Conservation (phyloP, 306 rosid species). For the Alnus rubra region DNA sequence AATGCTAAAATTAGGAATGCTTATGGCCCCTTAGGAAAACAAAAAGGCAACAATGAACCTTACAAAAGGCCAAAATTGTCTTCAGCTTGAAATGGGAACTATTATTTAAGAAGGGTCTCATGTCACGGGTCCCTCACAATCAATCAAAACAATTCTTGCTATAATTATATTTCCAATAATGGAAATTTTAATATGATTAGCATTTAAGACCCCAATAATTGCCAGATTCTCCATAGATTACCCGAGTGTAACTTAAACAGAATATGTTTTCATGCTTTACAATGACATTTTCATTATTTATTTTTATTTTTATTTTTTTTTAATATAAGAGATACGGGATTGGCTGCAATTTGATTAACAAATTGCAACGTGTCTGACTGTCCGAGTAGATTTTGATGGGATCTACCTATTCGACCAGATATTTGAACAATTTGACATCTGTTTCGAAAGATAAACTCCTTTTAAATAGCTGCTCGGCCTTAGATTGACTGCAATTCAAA, state of each 20-base stretch:
- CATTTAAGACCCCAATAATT: constrained; percentile 33
- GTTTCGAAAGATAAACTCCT: too few species aligned
- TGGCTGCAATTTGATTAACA: too few species aligned
- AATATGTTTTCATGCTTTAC: constrained; percentile 23
- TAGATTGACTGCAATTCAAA: too few species aligned
- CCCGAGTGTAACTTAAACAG: background rate
- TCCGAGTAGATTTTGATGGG: too few species aligned
- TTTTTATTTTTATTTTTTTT: background rate
- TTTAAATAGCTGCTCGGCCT: too few species aligned
- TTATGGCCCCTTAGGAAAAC: background rate
- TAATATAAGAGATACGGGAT: too few species aligned
- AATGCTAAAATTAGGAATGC: background rate
- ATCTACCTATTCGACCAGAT: too few species aligned
- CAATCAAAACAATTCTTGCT: background rate
- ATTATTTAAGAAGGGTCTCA: background rate
- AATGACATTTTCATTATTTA: background rate
- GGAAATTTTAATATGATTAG: constrained; percentile 15
- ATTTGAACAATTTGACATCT: too few species aligned
- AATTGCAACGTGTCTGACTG: too few species aligned
- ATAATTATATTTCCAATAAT: background rate
- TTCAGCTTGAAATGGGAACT: background rate
- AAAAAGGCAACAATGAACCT: background rate
- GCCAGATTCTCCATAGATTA: constrained; percentile 26
- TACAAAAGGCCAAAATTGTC: background rate
- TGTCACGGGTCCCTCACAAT: constrained; percentile 2